phyloP scores from a whole-genome alignment of 139 green algal species.

The Chloropicon primus region DNA sequence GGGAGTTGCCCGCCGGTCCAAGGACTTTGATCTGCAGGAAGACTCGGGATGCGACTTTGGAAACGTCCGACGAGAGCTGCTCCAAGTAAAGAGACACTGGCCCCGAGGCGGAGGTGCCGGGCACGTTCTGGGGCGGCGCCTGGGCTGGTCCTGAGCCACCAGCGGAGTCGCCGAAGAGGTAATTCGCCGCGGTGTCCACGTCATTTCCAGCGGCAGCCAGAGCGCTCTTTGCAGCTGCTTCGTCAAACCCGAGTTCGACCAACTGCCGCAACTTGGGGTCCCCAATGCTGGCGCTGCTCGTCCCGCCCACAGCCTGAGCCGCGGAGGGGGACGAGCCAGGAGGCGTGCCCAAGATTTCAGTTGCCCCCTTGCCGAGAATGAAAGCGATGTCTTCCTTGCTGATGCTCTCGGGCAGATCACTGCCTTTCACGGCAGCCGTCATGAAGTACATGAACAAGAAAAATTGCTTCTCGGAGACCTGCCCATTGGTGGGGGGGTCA shows the following conservation, averaged over 20 bases:
- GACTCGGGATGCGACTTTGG: not conserved
- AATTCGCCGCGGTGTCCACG: not conserved
- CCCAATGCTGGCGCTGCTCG: no score
- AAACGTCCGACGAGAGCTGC: not conserved
- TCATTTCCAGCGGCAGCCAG: not conserved
- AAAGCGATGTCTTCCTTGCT: not conserved
- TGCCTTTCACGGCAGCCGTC: not conserved
- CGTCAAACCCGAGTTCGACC: not conserved
- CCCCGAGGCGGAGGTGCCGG: not conserved
- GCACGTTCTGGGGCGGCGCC: no score
- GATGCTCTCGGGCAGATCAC: not conserved
- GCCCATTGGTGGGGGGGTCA: not conserved
- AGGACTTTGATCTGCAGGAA: not conserved
- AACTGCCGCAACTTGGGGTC: not conserved
- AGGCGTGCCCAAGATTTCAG: not conserved
- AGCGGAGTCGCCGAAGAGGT: not conserved
- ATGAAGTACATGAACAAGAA: not conserved
- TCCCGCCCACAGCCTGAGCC: no score
- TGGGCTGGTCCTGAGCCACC: not conserved
- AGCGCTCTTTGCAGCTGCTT: not conserved
- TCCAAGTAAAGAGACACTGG: not conserved
- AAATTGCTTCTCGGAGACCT: not conserved
- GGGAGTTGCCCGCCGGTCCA: not conserved
- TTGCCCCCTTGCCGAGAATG: not conserved
- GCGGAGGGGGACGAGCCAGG: no score